phyloP scores from a whole-genome alignment of 805 yeast genomes.

The Kuraishia piskuri region DNA sequence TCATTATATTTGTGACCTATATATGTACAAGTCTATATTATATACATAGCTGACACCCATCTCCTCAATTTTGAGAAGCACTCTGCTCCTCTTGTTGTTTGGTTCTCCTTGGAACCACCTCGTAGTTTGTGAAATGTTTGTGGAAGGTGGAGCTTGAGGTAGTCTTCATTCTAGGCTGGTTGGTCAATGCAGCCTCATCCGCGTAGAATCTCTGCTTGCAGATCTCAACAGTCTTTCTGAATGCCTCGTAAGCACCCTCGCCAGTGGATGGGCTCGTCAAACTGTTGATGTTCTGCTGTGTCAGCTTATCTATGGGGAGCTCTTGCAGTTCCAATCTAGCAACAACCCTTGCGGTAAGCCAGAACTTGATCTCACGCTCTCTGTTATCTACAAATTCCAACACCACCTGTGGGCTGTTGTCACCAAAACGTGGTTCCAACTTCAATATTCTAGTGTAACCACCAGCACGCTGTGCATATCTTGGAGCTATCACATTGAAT shows the following conservation, averaged over 20 bases:
- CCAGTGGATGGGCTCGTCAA: conserved; percentile 34
- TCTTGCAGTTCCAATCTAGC: conserved; percentile 71
- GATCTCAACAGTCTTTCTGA: conserved; percentile 54
- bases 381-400: conserved; percentile 70
- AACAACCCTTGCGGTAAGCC: conserved; percentile 73
- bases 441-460: conserved; percentile 84
- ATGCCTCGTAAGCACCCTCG: conserved; percentile 41
- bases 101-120: conserved; percentile 22
- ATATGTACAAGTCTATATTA: neutral
- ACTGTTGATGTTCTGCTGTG: conserved; percentile 48
- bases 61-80: neutral
- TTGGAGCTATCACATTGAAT: conserved; percentile 50
- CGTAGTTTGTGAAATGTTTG: conserved; percentile 18
- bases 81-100: neutral
- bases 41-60: neutral
- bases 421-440: conserved; percentile 82
- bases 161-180: conserved; percentile 21
- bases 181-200: conserved; percentile 13
- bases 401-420: conserved; percentile 83
- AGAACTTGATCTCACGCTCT: conserved; percentile 57
- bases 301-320: conserved; percentile 40
- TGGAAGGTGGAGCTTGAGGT: conserved; percentile 19
- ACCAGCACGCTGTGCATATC: conserved; percentile 57
- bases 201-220: conserved; percentile 38
- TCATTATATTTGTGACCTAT: neutral